Base-by-base conservation (phyloP, 2,329 filamentous ascomycete genomes). In the Stachybotrys echinatus region DNA sequence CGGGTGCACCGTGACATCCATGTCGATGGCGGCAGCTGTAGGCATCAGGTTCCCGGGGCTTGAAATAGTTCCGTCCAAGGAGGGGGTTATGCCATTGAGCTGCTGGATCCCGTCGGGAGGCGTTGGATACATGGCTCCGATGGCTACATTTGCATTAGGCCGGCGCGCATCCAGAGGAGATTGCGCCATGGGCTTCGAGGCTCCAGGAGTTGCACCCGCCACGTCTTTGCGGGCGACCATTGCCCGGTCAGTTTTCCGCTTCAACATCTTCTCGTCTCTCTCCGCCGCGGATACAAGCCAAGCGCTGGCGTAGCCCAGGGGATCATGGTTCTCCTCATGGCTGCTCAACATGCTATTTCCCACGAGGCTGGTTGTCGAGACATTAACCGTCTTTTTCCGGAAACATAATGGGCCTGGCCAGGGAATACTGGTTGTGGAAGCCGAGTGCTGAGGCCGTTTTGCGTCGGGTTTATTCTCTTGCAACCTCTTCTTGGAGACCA, bases 111-210 rank as follows among this genome's bases (percentile, higher is more conserved):
- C 84, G 60, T 88, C 85, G 12, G 86, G 86, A 2, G 86, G 86
- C 6, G 86, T 89, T 8, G 84, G 85, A 61, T 89, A 89, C 66
- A 89, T 82, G 2, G 79, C 75, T 40, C 79, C 77, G 3, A 21
- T 21, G 21, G 72, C 67, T 6, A 70, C 66, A 12, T 69, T 63
- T 6, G 69, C 74, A 55, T 73, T 77, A 37, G 76, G 67, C 57
- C 79, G 71, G 54, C 80, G 74, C 6, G 79, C 58, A 17, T 72
- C 69, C 19, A 77, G 56, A 6, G 80, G 77, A 7, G 81, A 83
- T 46, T 79, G 71, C 2, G 73, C 77, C 54, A 72, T 79, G 21
- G 74, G 58, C 47, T 56, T 65, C 64, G 69, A 50, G 64, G 71
- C 21, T 65, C 67, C 57, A 67, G 74, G 64, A 60, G 55, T 79